A percentile compares a stretch with the other conserved stretches of the same genome.
phyloP scores from a whole-genome alignment of 2,329 filamentous ascomycete genomes.

The Botryotinia convoluta region DNA sequence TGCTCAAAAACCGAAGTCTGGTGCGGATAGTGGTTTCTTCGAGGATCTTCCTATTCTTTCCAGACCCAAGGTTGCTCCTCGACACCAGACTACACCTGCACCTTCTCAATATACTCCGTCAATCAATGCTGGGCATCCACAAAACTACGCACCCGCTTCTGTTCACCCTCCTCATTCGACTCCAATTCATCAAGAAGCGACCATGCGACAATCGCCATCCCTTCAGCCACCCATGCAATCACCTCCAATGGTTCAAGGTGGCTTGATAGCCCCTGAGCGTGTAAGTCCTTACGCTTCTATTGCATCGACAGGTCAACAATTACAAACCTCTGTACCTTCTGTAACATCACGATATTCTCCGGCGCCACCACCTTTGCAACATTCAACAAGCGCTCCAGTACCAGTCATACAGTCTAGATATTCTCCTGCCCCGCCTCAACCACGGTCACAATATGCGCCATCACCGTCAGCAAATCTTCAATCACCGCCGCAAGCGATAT shows the following conservation, averaged over 20 bases:
- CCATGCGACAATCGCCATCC: constrained; percentile 17
- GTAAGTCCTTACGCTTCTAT: constrained; percentile 38
- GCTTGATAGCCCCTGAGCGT: constrained; percentile 36
- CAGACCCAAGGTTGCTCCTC: constrained; percentile 59
- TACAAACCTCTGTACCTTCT: constrained; percentile 31
- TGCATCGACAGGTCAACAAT: constrained; percentile 23
- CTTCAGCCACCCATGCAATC: constrained; percentile 26
- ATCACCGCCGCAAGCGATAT: constrained; percentile 44
- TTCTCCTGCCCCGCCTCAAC: constrained; percentile 42
- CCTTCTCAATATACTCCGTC: constrained; percentile 29
- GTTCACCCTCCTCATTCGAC: constrained; percentile 1
- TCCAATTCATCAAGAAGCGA: constrained; percentile 11
- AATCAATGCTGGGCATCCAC: constrained; percentile 16
- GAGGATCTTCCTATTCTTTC: constrained; percentile 69
- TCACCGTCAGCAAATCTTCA: constrained; percentile 31
- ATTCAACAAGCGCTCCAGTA: constrained; percentile 43
- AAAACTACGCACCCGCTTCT: constrained; percentile 18
- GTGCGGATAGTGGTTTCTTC: constrained; percentile 57
- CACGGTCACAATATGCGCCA: constrained; percentile 31
- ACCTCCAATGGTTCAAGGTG: constrained; percentile 24
- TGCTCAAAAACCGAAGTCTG: constrained; percentile 38
- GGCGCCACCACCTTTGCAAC: constrained; percentile 45
- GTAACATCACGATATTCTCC: constrained; percentile 59
- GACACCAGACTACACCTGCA: constrained; percentile 41
- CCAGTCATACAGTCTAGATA: constrained; percentile 38